phyloP scores from a whole-genome alignment of 139 green algal species.

The Volvox africanus region DNA sequence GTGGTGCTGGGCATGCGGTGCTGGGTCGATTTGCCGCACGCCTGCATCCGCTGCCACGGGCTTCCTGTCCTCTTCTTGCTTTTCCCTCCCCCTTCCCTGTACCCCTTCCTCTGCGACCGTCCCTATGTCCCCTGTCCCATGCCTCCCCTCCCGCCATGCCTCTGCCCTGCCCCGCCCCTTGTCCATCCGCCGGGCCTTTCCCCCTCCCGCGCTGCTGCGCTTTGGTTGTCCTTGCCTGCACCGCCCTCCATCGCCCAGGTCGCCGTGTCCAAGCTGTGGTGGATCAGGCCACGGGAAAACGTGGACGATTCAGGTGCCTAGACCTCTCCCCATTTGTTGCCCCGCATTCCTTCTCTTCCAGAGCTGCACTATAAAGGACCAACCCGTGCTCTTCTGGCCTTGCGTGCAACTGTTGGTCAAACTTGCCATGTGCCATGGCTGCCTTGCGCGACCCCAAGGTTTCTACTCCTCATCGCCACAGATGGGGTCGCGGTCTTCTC shows the following conservation, averaged over 20 bases:
- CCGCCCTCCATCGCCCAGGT: slow-evolving; percentile 42
- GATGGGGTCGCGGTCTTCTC: too few species aligned
- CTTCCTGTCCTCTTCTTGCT: not conserved
- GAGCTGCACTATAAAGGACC: too few species aligned
- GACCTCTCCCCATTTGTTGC: too few species aligned
- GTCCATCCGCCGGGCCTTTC: not conserved
- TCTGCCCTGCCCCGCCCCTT: not conserved
- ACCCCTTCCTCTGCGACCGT: not conserved
- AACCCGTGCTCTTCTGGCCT: too few species aligned
- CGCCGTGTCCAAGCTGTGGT: slow-evolving; percentile 62
- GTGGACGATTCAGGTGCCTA: slow-evolving; percentile 48
- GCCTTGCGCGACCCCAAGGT: too few species aligned
- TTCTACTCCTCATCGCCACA: too few species aligned
- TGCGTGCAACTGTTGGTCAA: too few species aligned
- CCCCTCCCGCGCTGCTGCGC: not conserved
- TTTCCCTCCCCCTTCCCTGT: not conserved
- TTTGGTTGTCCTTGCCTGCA: not conserved
- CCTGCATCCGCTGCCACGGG: too few species aligned
- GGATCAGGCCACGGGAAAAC: slow-evolving; percentile 55
- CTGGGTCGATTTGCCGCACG: not conserved
- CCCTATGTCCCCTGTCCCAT: not conserved
- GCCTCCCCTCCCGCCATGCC: not conserved
- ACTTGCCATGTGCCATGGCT: too few species aligned
- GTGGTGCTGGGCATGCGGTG: too few species aligned
- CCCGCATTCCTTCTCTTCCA: too few species aligned